Percentiles rank a stretch among this genome's conserved stretches.
These are phyloP conservation scores for Syzygium aqueum DNA, from an alignment of 345 rosid species.

Conservation along the genomic window DNA sequence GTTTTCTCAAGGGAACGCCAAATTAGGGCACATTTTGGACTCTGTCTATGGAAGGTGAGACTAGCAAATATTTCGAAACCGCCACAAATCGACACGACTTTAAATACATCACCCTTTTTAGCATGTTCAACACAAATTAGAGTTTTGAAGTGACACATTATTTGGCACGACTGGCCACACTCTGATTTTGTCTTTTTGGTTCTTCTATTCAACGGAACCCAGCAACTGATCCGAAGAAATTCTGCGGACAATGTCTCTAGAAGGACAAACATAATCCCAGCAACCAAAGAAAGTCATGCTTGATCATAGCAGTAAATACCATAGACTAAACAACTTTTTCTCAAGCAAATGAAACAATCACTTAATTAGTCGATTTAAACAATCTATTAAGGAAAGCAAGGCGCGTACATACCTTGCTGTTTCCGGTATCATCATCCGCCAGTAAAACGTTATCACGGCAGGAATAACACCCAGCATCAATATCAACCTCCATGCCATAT, in stretches of 20 bases:
- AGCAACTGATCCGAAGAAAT: not conserved
- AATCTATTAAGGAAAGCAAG: not conserved
- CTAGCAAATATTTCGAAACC: not conserved
- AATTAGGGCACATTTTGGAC: not conserved
- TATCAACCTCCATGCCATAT: not conserved
- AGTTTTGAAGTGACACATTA: not conserved
- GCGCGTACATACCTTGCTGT: not conserved
- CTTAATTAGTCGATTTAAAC: not conserved
- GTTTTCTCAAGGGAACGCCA: not conserved
- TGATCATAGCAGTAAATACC: not conserved
- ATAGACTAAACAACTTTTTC: not conserved
- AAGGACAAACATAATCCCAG: not conserved
- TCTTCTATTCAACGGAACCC: not conserved
- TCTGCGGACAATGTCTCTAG: not conserved
- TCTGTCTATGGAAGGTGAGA: not conserved
- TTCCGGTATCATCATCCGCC: not conserved
- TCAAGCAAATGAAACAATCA: not conserved
- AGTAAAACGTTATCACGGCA: not conserved
- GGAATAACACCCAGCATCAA: not conserved
- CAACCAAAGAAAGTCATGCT: not conserved
- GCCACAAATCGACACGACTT: not conserved
- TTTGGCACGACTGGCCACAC: not conserved
- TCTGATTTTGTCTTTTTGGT: not conserved
- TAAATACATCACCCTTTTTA: not conserved
- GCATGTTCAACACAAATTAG: not conserved